Base-by-base conservation (phyloP, 495 filamentous ascomycete genomes). In the Hyaloscypha hepaticicola region DNA sequence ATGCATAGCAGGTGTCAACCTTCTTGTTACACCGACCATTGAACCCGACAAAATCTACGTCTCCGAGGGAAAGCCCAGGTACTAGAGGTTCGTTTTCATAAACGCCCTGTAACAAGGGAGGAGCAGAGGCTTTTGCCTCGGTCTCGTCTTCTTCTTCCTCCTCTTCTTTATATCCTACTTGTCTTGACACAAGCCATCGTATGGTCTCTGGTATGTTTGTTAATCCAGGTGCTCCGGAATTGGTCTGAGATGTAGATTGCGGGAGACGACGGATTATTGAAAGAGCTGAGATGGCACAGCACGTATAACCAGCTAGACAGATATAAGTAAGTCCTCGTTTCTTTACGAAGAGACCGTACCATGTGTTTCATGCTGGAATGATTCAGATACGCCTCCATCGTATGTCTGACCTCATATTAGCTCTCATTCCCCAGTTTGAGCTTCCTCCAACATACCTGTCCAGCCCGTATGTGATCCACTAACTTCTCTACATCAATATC, bases 1-100 rank as follows among this genome's bases (percentile, higher is more conserved):
- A 99, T 6, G 84, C 86, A 75, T 99, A 98, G 75, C 95, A 99
- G 1, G 94, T 98, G 76, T 99, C 95, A 22, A 88, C 87, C 14
- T 85, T 74, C 72, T 99, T 99, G 77, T 97, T 97, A 65, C 82
- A 84, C 34, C 95, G 86, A 50, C 95, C 95, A 69, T 94, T 96
- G 72, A 96, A 91, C 25, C 91, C 94, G 7, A 80, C 74, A 80
- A 76, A 67, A 67, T 73, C 49, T 70, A 67, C 58, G 50, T 77
- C 55, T 62, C 74, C 48, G 52, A 75, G 48, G 64, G 68, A 51
- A 56, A 85, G 67, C 41, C 66, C 62, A 38, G 80, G 70, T 41
- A 83, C 73, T 29, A 76, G n/a, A 71, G 69, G n/a, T 34, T 66
- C 65, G n/a, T 64, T 56, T 3, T 66, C n/a, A 58, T 62, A 65